Percentiles rank a stretch among this genome's conserved stretches.
phyloP scores from a whole-genome alignment of 768 basidiomycete species.

The Boletus reticulatus region DNA sequence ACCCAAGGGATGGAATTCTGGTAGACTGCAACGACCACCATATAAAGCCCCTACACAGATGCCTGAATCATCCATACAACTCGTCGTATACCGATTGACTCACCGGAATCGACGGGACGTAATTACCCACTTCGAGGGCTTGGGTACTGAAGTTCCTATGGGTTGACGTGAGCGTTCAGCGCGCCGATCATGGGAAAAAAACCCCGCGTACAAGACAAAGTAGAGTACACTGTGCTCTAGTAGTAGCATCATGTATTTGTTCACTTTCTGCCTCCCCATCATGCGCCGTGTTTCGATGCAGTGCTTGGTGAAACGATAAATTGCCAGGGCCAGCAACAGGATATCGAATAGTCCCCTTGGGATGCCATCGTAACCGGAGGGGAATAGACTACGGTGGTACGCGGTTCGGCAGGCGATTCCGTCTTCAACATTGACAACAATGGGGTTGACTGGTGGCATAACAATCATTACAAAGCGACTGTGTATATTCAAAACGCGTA shows the following conservation, averaged over 20 bases:
- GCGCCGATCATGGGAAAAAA: too few species aligned
- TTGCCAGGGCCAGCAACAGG: constrained; percentile 3
- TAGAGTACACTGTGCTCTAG: constrained; percentile 9
- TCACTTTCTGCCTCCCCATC: constrained; percentile 1
- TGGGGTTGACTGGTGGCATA: too few species aligned
- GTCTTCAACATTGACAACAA: neutral
- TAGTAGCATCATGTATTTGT: constrained; percentile 9
- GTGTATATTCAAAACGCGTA: neutral
- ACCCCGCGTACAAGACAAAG: constrained; percentile 7
- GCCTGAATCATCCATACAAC: too few species aligned
- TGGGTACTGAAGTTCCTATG: too few species aligned
- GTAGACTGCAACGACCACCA: too few species aligned
- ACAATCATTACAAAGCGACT: too few species aligned
- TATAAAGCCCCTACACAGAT: too few species aligned
- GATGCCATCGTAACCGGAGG: neutral
- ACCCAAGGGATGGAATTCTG: too few species aligned
- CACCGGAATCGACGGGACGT: too few species aligned
- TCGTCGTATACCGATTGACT: too few species aligned
- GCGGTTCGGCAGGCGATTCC: neutral
- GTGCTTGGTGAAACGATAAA: constrained; percentile 9
- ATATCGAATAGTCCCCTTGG: constrained; percentile 1
- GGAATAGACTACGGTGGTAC: neutral
- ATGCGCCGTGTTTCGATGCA: neutral
- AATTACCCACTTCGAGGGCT: too few species aligned
- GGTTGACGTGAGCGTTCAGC: too few species aligned